These are phyloP conservation scores for Arachis hypogaea DNA, from an alignment of 306 rosid species.

Conservation along the genomic window DNA sequence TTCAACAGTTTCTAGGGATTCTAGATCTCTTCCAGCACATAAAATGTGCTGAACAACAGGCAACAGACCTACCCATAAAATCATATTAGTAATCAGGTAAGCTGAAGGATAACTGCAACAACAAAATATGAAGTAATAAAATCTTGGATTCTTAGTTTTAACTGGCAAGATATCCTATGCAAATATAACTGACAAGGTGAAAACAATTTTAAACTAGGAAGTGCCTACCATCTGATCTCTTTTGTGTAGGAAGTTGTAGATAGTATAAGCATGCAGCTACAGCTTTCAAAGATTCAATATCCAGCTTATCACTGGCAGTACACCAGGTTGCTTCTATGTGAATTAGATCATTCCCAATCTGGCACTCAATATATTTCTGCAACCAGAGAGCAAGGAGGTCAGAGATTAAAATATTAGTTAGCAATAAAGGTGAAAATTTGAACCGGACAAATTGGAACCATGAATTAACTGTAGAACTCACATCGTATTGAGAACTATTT, in stretches of 20 bases:
- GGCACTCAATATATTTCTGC: slow-evolving; percentile 64
- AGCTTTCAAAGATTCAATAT: slow-evolving; percentile 68
- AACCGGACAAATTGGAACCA: slow-evolving; percentile 11
- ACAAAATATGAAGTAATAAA: slow-evolving; percentile 10
- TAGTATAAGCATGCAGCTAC: slow-evolving; percentile 83
- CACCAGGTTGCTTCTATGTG: slow-evolving; percentile 48
- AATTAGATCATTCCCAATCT: slow-evolving; percentile 64
- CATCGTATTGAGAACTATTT: slow-evolving; percentile 53
- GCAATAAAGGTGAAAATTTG: slow-evolving; percentile 29
- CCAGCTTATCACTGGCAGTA: slow-evolving; percentile 48
- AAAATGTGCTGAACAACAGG: slow-evolving; percentile 71
- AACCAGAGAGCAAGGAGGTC: slow-evolving; percentile 34
- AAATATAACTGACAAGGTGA: background rate
- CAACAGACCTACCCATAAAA: slow-evolving; percentile 64
- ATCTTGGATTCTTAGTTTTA: background rate
- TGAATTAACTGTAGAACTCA: slow-evolving; percentile 53
- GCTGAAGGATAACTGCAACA: slow-evolving; percentile 25
- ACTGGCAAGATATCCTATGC: slow-evolving; percentile 28
- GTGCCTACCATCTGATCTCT: slow-evolving; percentile 79
- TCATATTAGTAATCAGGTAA: slow-evolving; percentile 32
- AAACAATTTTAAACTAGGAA: slow-evolving; percentile 26
- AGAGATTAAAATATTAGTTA: slow-evolving; percentile 40
- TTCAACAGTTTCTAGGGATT: slow-evolving; percentile 61
- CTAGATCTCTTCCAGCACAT: slow-evolving; percentile 64
- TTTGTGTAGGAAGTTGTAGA: slow-evolving; percentile 70